A percentile compares a stretch with the other conserved stretches of the same genome.
phyloP scores from a whole-genome alignment of 371 early-diverging fungal species.

The Mortierella sp. region DNA sequence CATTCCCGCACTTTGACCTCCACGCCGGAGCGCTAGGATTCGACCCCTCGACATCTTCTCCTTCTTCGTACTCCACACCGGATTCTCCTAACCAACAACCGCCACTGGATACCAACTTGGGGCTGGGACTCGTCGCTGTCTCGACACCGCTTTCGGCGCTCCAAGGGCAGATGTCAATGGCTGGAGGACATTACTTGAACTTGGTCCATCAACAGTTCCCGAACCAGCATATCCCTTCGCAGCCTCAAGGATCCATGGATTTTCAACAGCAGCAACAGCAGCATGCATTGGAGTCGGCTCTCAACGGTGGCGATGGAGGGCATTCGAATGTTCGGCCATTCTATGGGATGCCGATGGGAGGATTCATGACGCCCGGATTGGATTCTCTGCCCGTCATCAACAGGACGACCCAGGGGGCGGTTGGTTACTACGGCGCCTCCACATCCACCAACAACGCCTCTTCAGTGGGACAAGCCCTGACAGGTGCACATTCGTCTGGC shows the following conservation, averaged over 20 bases:
- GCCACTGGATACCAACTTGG: slow-evolving; percentile 17
- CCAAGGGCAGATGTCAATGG: slow-evolving; percentile 21
- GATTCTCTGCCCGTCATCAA: slow-evolving; percentile 35
- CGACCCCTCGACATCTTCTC: slow-evolving; percentile 19
- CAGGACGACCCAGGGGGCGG: neutral
- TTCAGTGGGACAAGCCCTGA: neutral
- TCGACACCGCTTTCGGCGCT: slow-evolving; percentile 23
- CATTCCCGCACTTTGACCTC: slow-evolving; percentile 23
- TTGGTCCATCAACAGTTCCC: slow-evolving; percentile 41
- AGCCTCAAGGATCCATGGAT: slow-evolving; percentile 21
- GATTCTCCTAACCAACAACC: slow-evolving; percentile 20
- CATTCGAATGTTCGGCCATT: slow-evolving; percentile 38
- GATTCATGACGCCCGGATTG: slow-evolving; percentile 47
- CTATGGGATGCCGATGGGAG: slow-evolving; percentile 55
- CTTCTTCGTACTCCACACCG: slow-evolving; percentile 24
- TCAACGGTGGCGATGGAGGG: neutral
- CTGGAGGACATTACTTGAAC: slow-evolving; percentile 26
- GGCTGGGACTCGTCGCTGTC: slow-evolving; percentile 19
- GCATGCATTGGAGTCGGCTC: slow-evolving; percentile 25
- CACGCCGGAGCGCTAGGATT: slow-evolving; percentile 17
- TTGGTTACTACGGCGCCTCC: neutral
- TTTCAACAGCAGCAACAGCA: slow-evolving; percentile 10
- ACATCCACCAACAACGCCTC: neutral
- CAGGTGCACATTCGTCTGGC: neutral
- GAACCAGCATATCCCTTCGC: slow-evolving; percentile 26